Conservation (phyloP, 2,329 filamentous ascomycete species). For the Plenodomus tracheiphilus region DNA sequence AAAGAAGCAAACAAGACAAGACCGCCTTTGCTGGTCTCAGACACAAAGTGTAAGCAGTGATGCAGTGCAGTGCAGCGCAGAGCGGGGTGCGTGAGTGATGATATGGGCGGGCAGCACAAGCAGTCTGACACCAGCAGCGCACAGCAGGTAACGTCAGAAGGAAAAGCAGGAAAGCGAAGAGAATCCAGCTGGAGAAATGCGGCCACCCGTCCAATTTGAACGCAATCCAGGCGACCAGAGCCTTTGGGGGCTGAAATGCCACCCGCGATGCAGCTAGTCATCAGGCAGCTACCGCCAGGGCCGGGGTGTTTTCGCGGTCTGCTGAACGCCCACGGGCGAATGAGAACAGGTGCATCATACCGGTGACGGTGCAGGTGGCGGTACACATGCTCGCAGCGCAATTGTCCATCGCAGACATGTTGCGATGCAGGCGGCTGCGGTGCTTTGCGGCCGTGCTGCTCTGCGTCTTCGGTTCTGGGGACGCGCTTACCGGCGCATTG, state of each 20-base stretch:
- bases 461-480: conserved; percentile 4
- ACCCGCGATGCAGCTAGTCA: conserved; percentile 34
- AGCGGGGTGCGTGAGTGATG: conserved; percentile 17
- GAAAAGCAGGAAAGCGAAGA: conserved; percentile 10
- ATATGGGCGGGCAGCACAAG: conserved; percentile 20
- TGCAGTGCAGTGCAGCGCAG: conserved; percentile 7
- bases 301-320: conserved; percentile 21
- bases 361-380: conserved; percentile 8
- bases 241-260: conserved; percentile 29
- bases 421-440: conserved; percentile 6
- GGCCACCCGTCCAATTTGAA: conserved; percentile 21
- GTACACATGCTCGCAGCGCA: conserved; percentile 10
- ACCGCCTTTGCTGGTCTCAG: conserved; percentile 10
- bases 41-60: not conserved
- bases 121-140: conserved; percentile 25
- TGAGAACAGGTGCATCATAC: conserved; percentile 2
- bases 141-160: conserved; percentile 21
- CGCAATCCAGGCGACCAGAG: conserved; percentile 14
- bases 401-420: not conserved
- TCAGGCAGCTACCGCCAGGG: conserved; percentile 32
- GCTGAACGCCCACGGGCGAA: conserved; percentile 17
- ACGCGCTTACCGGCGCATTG: not conserved
- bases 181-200: conserved; percentile 9
- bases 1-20: conserved; percentile 14
- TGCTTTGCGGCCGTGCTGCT: conserved; percentile 2